phyloP scores from a whole-genome alignment of 75 land plant genomes.

The Pinus tabuliformis region DNA sequence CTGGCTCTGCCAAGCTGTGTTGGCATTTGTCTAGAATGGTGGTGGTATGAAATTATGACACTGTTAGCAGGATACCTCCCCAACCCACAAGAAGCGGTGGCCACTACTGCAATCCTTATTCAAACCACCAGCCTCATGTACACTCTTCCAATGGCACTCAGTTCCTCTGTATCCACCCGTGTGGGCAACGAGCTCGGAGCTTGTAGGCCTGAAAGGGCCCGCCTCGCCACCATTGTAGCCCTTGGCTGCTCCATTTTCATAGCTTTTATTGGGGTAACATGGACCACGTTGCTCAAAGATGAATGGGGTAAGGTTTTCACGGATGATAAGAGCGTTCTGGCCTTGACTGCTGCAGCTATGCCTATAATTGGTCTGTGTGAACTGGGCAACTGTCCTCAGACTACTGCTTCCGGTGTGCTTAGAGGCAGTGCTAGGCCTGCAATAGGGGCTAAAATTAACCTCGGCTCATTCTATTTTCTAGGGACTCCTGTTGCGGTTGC shows the following conservation, averaged over 20 bases:
- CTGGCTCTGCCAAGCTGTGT: conserved; percentile 81
- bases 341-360: conserved; percentile 63
- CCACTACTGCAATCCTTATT: conserved; percentile 74
- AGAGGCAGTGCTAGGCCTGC: conserved; percentile 86
- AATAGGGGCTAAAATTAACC: conserved; percentile 74
- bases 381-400: conserved; percentile 93
- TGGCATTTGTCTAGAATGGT: conserved; percentile 86
- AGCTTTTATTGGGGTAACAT: conserved; percentile 51
- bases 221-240: conserved; percentile 71
- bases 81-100: conserved; percentile 65
- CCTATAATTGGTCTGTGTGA: conserved; percentile 85
- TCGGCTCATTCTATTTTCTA: conserved; percentile 76
- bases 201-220: conserved; percentile 59
- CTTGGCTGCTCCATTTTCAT: conserved; percentile 29
- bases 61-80: conserved; percentile 73
- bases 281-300: conserved; percentile 45
- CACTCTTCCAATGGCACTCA: conserved; percentile 78
- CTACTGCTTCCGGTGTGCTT: conserved; percentile 85
- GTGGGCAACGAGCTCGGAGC: conserved; percentile 67
- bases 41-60: conserved; percentile 96
- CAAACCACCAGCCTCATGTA: conserved; percentile 86
- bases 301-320: conserved; percentile 74
- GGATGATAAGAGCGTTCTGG: conserved; percentile 42
- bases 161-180: conserved; percentile 70
- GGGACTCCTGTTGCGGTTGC: conserved; percentile 88